Evolutionary conservation across 1,284 basidiomycete genomes (phyloP), one percentile per base, ranked within the genome.

Genomic region (Tylopilus sp.): DNA sequence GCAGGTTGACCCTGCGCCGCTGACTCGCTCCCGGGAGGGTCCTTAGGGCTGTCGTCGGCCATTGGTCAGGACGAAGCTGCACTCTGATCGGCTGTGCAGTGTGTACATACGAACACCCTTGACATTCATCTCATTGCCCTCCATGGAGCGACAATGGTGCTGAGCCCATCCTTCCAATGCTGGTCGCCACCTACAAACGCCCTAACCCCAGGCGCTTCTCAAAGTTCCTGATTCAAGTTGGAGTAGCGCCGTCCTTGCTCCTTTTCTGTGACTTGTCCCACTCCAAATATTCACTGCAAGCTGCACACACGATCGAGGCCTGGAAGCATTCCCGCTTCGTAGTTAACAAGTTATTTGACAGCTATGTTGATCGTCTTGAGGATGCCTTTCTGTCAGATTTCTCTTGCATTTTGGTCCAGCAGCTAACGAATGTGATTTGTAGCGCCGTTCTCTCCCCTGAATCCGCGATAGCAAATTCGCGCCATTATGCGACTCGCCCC

Each of bases 401-500:
- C 8, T 44, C 29, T 10, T n/a, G 34, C 30, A 11, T 21, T 25
- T 29, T 41, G 18, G 11, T 21, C 12, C 18, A 34, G 29, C 2
- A 11, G 15, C 44, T 59, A 37, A 64, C 38, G 13, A 30, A 30
- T 23, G 4, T 19, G 26, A n/a, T 38, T 33, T 40, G 29, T n/a
- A 67, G 61, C 28, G 42, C 44, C 4, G 52, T 66, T 21, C 63
- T 59, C 12, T 58, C 57, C 25, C 50, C 52, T 7, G 57, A 64
- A 26, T 64, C 56, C 18, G 64, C 66, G 2, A 23, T 67, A 6
- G 46, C 41, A 16, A 55, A 77, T 7, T 87, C 83, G 25, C 77
- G 78, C 25, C 63, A 69, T 30, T 85, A 78, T 65, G 82, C 83
- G 2, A 78, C 78, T 1, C 78, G 82, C 55, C 86, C 88, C 23